phyloP scores from a whole-genome alignment of 163 green algal species.

The Picocystis sp. region DNA sequence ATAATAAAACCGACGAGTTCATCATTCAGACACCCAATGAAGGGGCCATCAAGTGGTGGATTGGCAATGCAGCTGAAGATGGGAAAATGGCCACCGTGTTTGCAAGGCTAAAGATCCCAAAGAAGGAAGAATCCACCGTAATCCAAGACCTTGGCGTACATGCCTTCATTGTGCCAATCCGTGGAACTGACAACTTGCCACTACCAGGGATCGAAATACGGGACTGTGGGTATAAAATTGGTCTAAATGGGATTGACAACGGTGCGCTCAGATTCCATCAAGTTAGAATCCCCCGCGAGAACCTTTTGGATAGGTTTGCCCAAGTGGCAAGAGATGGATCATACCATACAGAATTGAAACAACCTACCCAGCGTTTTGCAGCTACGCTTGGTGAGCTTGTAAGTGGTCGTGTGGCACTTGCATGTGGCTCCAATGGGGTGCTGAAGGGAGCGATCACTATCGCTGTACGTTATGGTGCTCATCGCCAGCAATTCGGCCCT shows the following conservation, averaged over 20 bases:
- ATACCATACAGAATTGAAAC: too few relatives aligned
- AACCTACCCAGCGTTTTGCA: slow-evolving; percentile 38
- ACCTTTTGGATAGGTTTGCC: slow-evolving; percentile 68
- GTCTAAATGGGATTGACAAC: slow-evolving; percentile 70
- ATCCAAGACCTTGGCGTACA: slow-evolving; percentile 68
- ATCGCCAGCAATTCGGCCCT: slow-evolving; percentile 69
- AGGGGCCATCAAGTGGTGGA: slow-evolving; percentile 77
- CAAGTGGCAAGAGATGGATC: slow-evolving; percentile 17
- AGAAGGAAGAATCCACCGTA: slow-evolving; percentile 25
- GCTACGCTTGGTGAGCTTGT: slow-evolving; percentile 76
- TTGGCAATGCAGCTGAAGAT: slow-evolving; percentile 74
- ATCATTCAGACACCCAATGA: slow-evolving; percentile 70
- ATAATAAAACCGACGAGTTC: slow-evolving; percentile 65
- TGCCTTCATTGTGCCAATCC: slow-evolving; percentile 62
- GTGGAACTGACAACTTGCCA: slow-evolving; percentile 24
- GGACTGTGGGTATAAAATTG: slow-evolving; percentile 71
- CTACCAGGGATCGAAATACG: slow-evolving; percentile 61
- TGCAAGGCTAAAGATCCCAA: slow-evolving; percentile 52
- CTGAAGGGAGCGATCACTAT: slow-evolving; percentile 58
- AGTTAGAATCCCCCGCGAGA: slow-evolving; percentile 51
- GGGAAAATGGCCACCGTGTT: slow-evolving; percentile 58
- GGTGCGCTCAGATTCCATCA: slow-evolving; percentile 60
- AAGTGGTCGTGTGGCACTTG: slow-evolving; percentile 60
- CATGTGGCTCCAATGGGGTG: slow-evolving; percentile 40
- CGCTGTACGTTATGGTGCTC: slow-evolving; percentile 56